Evolutionary conservation across 2,329 filamentous ascomycete genomes (phyloP).

Genomic region (Sordariomycetes sp.): DNA sequence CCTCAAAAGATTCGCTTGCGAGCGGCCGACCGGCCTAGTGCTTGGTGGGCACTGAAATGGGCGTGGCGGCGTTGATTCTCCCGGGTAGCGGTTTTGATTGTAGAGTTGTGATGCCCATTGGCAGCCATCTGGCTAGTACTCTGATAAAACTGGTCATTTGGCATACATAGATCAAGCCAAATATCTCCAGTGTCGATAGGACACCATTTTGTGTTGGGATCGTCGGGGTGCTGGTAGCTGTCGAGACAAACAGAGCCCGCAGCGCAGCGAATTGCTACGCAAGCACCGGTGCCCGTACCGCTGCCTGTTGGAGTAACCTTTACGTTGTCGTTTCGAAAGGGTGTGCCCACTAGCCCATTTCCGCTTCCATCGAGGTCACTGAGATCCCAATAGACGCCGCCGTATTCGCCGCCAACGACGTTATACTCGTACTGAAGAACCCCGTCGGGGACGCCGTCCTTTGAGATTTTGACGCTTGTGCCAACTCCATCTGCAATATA

Average conservation of each 20-base stretch:
- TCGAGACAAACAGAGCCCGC: conserved; percentile 2
- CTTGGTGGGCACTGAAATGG: no score
- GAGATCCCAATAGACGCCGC: conserved; percentile 5
- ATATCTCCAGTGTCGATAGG: conserved; percentile 5
- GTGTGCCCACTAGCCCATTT: conserved; percentile 5
- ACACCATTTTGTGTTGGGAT: conserved; percentile 5
- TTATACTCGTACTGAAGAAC: conserved; percentile 7
- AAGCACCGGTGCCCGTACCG: conserved; percentile 2
- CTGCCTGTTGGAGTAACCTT: conserved; percentile 3
- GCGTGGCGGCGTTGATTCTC: no score
- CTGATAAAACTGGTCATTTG: background rate
- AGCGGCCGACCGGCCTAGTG: no score
- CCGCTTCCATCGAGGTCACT: conserved; percentile 7
- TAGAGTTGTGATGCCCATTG: no score
- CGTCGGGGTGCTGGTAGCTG: conserved; percentile 6
- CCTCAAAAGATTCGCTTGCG: no score
- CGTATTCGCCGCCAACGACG: background rate
- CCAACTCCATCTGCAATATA: conserved; percentile 1
- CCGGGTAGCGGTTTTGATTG: no score
- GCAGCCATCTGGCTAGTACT: no score
- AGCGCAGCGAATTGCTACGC: conserved; percentile 3
- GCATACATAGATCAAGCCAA: conserved; percentile 4
- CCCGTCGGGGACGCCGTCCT: conserved; percentile 1
- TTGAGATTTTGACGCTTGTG: conserved; percentile 5
- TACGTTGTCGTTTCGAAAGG: conserved; percentile 4